A percentile compares a stretch with the other conserved stretches of the same genome.
Evolutionary conservation across 2,329 filamentous ascomycete genomes (phyloP).

Genomic region (Venturiaceae sp.): DNA sequence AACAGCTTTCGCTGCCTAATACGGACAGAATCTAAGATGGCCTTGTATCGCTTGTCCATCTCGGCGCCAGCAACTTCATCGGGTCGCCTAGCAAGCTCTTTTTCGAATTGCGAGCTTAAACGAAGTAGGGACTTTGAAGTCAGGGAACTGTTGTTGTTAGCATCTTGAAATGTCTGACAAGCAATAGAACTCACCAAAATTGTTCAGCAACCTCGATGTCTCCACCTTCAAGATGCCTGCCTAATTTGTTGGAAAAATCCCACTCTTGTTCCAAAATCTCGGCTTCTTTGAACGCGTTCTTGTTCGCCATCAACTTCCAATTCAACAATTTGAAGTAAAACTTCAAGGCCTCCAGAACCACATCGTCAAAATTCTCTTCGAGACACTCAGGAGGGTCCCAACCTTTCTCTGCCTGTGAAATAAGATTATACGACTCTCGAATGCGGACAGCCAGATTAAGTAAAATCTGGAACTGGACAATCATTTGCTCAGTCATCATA

Average conservation of each 20-base stretch:
- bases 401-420: conserved; percentile 78
- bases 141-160: conserved; percentile 49
- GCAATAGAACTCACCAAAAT: conserved; percentile 52
- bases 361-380: conserved; percentile 88
- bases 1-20: conserved; percentile 94
- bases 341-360: conserved; percentile 84
- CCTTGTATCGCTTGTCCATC: conserved; percentile 96
- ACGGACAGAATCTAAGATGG: conserved; percentile 88
- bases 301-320: conserved; percentile 94
- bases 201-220: conserved; percentile 97
- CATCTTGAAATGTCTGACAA: background rate
- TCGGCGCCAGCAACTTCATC: conserved; percentile 70
- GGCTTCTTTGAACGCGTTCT: conserved; percentile 98
- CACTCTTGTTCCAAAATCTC: conserved; percentile 96
- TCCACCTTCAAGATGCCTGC: conserved; percentile 80
- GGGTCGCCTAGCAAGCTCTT: conserved; percentile 73
- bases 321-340: conserved; percentile 99
- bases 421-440: conserved; percentile 76
- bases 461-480: conserved; percentile 87
- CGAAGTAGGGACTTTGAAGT: conserved; percentile 88
- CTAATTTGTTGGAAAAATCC: conserved; percentile 93
- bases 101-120: conserved; percentile 83
- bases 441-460: conserved; percentile 86
- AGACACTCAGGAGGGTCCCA: conserved; percentile 96
- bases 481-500: conserved; percentile 97